Percentiles rank a stretch among this genome's conserved stretches.
phyloP scores from a whole-genome alignment of 495 filamentous ascomycete genomes.

The Penicillium antarcticum region DNA sequence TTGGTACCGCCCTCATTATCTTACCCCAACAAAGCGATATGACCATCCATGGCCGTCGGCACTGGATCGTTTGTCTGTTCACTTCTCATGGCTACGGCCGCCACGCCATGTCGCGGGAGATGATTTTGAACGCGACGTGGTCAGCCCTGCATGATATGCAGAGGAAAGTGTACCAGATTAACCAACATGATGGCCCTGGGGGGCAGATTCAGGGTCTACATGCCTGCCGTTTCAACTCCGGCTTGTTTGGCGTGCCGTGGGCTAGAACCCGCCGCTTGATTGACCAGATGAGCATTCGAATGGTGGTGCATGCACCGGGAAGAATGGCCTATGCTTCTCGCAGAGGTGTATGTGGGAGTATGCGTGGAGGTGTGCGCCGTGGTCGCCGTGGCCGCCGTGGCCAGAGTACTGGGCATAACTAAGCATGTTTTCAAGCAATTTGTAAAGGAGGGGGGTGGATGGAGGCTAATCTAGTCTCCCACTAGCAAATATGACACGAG shows the following conservation, averaged over 20 bases:
- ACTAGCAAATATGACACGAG: too few species aligned
- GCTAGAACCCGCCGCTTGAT: neutral
- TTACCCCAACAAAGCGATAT: constrained; percentile 32
- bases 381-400: too few species aligned
- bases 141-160: constrained; percentile 39
- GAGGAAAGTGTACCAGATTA: constrained; percentile 20
- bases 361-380: too few species aligned
- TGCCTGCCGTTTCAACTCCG: neutral
- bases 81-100: constrained; percentile 35
- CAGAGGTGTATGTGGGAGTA: too few species aligned
- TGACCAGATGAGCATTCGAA: neutral
- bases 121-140: constrained; percentile 36
- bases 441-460: too few species aligned
- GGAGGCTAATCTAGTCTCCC: too few species aligned
- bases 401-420: too few species aligned
- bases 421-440: too few species aligned
- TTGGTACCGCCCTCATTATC: constrained; percentile 45
- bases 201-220: neutral
- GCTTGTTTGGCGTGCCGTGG: constrained; percentile 1
- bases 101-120: constrained; percentile 17
- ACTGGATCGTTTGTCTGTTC: constrained; percentile 51
- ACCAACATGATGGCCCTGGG: neutral
- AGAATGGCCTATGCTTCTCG: too few species aligned
- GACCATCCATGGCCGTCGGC: constrained; percentile 14
- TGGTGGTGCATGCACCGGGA: neutral